Base-by-base conservation (phyloP, 768 basidiomycete genomes). In the Podaxis sp. region DNA sequence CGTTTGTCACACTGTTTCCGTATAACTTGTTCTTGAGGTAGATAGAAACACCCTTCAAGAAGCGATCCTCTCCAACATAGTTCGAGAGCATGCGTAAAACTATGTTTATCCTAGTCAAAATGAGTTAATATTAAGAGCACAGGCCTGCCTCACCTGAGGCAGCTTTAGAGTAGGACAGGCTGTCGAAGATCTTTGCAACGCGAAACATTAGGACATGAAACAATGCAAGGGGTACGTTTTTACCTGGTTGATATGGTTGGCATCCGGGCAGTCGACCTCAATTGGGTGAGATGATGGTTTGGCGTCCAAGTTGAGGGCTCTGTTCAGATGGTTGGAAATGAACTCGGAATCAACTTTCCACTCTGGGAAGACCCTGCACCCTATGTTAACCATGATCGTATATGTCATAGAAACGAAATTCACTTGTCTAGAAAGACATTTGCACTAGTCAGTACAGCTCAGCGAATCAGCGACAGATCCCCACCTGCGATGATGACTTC, bases 11-110 rank as follows among this genome's bases (percentile, higher is more conserved):
- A 53, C 88, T 92, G 75, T 94, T 97, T 26, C 82, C 87, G 73
- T 90, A 99, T 7, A 95, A 77, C 67, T 92, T 88, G 65, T 87
- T 85, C 79, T 95, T 96, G 65, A 99, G 85, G 77, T 99, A 98
- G 63, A 92, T 82, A 2, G 94, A 94, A 51, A 96, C 94, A 38
- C 93, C 92, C 68, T 87, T 86, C 56, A 95, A 75, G 84, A 99
- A 97, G 62, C 77, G 82, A 5, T 95, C 93, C 74, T 97, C 89
- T 52, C 96, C 95, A 19, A 96, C 93, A 65, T 90, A 89, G 71
- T 86, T 86, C 22, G 88, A 87, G 60, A 99, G 79, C 96, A 99
- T 99, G 69, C 94, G 90, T 52, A 99, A 84, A n/a, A 97, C 96
- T 83, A 71, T 17, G 7, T 28, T 12, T 30, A 17, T 22, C 13